phyloP scores from a whole-genome alignment of 2,329 filamentous ascomycete genomes.

The Colletotrichum sp. region DNA sequence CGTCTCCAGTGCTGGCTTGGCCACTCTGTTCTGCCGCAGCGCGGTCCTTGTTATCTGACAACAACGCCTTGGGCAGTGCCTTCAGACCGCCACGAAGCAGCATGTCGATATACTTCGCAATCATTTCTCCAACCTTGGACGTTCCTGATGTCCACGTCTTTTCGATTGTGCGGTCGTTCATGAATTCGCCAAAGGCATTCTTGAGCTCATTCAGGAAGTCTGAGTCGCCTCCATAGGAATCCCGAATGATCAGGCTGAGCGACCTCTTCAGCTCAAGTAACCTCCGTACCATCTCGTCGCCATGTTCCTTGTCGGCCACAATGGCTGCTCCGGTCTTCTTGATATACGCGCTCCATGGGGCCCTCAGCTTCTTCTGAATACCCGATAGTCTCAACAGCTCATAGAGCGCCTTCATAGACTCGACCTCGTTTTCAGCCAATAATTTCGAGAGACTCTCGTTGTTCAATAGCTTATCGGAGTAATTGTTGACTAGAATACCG shows the following conservation, averaged over 20 bases:
- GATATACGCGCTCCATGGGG: slow-evolving; percentile 82
- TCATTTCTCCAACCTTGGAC: slow-evolving; percentile 97
- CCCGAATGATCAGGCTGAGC: slow-evolving; percentile 77
- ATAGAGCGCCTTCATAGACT: slow-evolving; percentile 79
- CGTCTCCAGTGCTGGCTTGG: slow-evolving; percentile 75
- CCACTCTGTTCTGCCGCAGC: slow-evolving; percentile 64
- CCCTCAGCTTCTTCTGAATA: slow-evolving; percentile 72
- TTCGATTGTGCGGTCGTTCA: slow-evolving; percentile 84
- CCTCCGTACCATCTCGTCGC: slow-evolving; percentile 85
- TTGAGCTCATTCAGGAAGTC: slow-evolving; percentile 78
- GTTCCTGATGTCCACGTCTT: slow-evolving; percentile 81
- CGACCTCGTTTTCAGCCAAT: slow-evolving; percentile 71
- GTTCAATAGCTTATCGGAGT: slow-evolving; percentile 70
- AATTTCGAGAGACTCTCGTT: slow-evolving; percentile 73
- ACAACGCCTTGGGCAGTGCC: slow-evolving; percentile 73
- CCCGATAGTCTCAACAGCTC: slow-evolving; percentile 74
- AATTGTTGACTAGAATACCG: slow-evolving; percentile 71
- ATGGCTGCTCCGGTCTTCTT: slow-evolving; percentile 75
- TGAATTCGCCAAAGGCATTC: slow-evolving; percentile 87
- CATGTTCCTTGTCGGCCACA: slow-evolving; percentile 78
- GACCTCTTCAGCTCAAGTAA: slow-evolving; percentile 81
- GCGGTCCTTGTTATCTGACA: slow-evolving; percentile 65
- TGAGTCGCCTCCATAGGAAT: slow-evolving; percentile 80
- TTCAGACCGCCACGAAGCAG: slow-evolving; percentile 88
- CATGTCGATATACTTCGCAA: slow-evolving; percentile 94